Conservation (phyloP, 768 basidiomycete genomes). For the Lentinula guzmanii region DNA sequence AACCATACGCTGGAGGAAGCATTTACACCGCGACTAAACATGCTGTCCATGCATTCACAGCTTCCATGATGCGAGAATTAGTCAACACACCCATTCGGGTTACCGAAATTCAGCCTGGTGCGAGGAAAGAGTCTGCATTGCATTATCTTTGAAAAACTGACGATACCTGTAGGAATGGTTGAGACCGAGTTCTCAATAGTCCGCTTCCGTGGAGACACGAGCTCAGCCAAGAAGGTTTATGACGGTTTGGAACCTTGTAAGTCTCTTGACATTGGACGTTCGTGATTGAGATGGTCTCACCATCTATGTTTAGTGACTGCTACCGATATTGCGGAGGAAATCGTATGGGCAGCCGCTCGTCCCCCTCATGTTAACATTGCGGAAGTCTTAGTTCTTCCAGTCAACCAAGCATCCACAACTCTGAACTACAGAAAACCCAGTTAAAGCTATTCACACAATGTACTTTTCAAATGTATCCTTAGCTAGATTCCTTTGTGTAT, state of each 20-base stretch:
- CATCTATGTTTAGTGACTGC: conserved; percentile 50
- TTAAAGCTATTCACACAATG: background rate
- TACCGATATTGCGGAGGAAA: conserved; percentile 93
- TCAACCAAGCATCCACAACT: conserved; percentile 71
- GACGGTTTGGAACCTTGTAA: conserved; percentile 80
- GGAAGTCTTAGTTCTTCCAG: conserved; percentile 70
- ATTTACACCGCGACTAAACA: conserved; percentile 92
- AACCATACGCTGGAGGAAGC: conserved; percentile 85
- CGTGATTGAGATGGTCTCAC: background rate
- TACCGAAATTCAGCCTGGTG: conserved; percentile 90
- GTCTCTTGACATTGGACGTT: conserved; percentile 21
- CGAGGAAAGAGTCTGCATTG: conserved; percentile 7
- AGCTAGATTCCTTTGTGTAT: too few relatives aligned
- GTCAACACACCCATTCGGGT: conserved; percentile 93
- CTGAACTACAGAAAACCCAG: conserved; percentile 48
- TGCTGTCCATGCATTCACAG: conserved; percentile 83
- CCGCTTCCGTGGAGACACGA: conserved; percentile 81
- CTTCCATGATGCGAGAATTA: conserved; percentile 75
- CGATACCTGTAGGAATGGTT: conserved; percentile 55
- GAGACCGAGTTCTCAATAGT: conserved; percentile 92
- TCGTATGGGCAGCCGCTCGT: conserved; percentile 92
- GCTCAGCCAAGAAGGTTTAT: conserved; percentile 85
- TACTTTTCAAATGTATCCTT: background rate
- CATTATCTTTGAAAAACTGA: conserved; percentile 10
- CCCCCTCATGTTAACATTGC: conserved; percentile 92